Evolutionary conservation across 2,329 filamentous ascomycete genomes (phyloP).

Genomic region (Apiospora arundinis): DNA sequence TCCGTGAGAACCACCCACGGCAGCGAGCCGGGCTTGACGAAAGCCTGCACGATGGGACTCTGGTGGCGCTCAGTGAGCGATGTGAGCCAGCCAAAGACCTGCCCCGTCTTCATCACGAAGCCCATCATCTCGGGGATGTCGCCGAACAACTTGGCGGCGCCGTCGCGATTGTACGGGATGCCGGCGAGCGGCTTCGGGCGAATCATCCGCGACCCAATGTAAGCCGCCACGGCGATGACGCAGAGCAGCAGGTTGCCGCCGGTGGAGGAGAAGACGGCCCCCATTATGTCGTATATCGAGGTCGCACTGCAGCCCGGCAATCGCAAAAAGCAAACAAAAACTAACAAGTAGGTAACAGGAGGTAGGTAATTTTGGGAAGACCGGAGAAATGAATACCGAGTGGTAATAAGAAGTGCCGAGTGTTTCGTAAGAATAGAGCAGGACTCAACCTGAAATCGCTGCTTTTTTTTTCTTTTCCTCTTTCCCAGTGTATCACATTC

Average conservation of each 20-base stretch:
- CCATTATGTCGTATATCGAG: not conserved
- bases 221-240: constrained; percentile 23
- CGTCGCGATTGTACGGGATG: constrained; percentile 51
- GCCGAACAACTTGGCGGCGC: constrained; percentile 46
- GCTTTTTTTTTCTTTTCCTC: not conserved
- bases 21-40: constrained; percentile 46
- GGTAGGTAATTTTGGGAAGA: not conserved
- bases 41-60: constrained; percentile 54
- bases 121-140: constrained; percentile 49
- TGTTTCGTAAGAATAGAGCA: not conserved
- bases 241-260: constrained; percentile 5
- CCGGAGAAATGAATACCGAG: not conserved
- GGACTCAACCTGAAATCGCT: not conserved
- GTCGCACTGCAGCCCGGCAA: not conserved
- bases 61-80: constrained; percentile 41
- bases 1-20: constrained; percentile 53
- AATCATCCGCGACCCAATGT: constrained; percentile 29
- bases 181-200: constrained; percentile 51
- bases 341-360: too few relatives aligned
- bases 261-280: constrained; percentile 13
- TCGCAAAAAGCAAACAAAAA: not conserved
- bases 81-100: constrained; percentile 36
- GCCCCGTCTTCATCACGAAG: constrained; percentile 40
- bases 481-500: not conserved
- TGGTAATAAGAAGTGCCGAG: not conserved